phyloP scores from a whole-genome alignment of 2,329 filamentous ascomycete genomes.

The Alternaria triticina region DNA sequence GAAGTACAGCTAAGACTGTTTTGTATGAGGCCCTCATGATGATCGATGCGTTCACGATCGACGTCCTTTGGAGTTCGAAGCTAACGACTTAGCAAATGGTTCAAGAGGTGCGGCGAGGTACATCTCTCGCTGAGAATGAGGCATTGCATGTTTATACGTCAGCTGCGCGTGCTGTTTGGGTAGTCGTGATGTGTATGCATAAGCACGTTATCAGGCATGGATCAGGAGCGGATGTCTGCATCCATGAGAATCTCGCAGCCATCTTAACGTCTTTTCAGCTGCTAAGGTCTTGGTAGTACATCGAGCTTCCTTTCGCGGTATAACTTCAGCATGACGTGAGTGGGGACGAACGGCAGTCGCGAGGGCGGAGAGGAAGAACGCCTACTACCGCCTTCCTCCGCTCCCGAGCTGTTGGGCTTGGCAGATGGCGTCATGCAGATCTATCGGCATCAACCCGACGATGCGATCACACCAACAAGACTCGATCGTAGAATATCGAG shows the following conservation, averaged over 20 bases:
- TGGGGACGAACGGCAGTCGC: neutral
- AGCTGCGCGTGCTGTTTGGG: no score
- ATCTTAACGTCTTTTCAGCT: neutral
- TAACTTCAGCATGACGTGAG: neutral
- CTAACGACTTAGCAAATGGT: neutral
- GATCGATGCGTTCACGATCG: neutral
- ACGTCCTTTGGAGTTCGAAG: accelerated
- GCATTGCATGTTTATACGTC: neutral
- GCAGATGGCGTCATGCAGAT: neutral
- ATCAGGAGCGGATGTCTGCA: neutral
- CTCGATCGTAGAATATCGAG: neutral
- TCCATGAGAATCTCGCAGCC: neutral
- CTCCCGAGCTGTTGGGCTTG: neutral
- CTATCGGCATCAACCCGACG: neutral
- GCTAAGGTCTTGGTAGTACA: neutral
- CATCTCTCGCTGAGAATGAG: neutral
- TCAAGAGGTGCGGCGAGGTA: neutral
- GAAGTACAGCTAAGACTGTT: neutral
- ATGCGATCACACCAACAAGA: neutral
- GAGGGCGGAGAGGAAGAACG: neutral
- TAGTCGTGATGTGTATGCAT: slow-evolving; percentile 1
- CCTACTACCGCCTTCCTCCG: neutral
- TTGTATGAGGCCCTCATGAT: neutral
- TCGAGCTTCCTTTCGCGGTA: slow-evolving; percentile 2
- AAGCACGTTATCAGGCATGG: slow-evolving; percentile 1